Evolutionary conservation across 805 yeast species (phyloP), one percentile per base, ranked within the genome.

Genomic region (Wickerhamomyces sydowiorum): DNA sequence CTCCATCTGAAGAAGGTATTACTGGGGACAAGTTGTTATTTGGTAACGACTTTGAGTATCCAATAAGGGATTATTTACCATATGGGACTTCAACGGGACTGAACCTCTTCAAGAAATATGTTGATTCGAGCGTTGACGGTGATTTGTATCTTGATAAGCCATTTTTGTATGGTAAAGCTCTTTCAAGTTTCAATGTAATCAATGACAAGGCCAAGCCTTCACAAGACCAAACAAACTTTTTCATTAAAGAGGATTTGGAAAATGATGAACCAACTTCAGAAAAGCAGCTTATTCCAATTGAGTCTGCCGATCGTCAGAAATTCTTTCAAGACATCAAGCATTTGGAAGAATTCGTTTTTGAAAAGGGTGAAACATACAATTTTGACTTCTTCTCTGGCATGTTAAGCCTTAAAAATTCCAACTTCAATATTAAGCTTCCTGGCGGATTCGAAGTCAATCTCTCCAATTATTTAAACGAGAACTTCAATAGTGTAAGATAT

Each of bases 41-140:
- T 62, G 89, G 89, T 1, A 82, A 82, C 54, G 88, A 82, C 52
- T 79, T 80, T 54, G 75, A 71, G 9, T 55, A 65, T n/a, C 80
- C 86, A 0, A 72, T 82, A 25, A 62, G 70, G 25, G 79, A 79
- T 37, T 67, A 67, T 41, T 67, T 82, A 10, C 89, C 89, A 3
- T 66, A 66, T 56, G 78, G 78, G 5, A 65, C 69, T 23, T 66
- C 77, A 5, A 58, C 76, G 2, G 87, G 85, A 0, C 64, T 78
- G 48, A 69, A 70, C 44, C 60, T 80, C 27, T 82, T 80, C 65
- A 72, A 72, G 36, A 66, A 73, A 66, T 66, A 71, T 47, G 73
- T 82, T 36, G 84, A 79, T 55, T 80, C 82, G n/a, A 75, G 82
- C 19, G 76, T 80, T 9, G 73, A 70, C 25, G 85, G 82, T 4